Base-by-base conservation (phyloP, 805 yeast species). In the Zygosaccharomyces kombuchaensis region DNA sequence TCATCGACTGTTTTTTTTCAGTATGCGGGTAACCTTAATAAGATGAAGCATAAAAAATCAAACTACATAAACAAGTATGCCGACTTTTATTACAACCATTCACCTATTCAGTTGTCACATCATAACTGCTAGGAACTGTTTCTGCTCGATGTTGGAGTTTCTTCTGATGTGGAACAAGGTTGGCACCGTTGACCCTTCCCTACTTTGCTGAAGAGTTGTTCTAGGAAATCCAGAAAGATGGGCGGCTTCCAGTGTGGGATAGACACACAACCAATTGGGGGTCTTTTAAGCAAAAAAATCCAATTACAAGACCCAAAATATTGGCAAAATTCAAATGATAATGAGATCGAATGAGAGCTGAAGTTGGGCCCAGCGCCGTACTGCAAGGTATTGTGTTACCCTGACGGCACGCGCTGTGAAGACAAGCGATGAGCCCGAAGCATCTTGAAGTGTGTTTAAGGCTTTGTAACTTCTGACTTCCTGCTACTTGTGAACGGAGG, bases 351-450 rank as follows among this genome's bases (percentile, higher is more conserved):
- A 25, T 25, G 29, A 25, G 29, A 29, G 3, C 22, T 9, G 14
- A 10, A 27, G 34, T 5, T 19, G 12, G 16, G 7, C 13, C 22
- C 6, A 38, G 41, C 41, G 17, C 34, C 26, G 14, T n/a, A 12
- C 14, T n/a, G 10, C 21, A 25, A 8, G 6, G 12, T 9, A 8
- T 3, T 12, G 9, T 27, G 34, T 38, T 38, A 38, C 41, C 41
- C 41, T 14, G 41, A 9, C 13, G 4, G 13, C 7, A 22, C 16
- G 23, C 13, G 6, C 32, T 17, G 34, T 36, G 19, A 27, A 38
- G 34, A 27, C 25, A 38, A n/a, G 34, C 13, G 41, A 38, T 38
- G 34, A 38, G 10, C 23, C 31, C 22, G 26, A 26, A 17, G 25
- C 9, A 10, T 22, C 16, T 19, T 25, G 14, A 9, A 16, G 12